These are phyloP conservation scores for Trametes cubensis DNA, from an alignment of 768 basidiomycete species.

Conservation along the genomic window DNA sequence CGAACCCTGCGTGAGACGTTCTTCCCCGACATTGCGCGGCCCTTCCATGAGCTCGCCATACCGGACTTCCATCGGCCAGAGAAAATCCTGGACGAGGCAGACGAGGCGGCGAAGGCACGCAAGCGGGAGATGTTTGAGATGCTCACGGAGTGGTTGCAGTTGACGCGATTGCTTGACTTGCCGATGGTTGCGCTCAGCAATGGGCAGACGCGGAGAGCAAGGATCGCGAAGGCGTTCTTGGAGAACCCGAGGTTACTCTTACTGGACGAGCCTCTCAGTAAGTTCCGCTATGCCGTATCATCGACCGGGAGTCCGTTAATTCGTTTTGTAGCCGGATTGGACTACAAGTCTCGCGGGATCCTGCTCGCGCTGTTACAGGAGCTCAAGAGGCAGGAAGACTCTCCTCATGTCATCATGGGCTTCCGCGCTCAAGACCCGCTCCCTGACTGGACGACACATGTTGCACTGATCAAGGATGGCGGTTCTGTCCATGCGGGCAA, in stretches of 20 bases:
- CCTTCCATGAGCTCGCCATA: slow-evolving; percentile 30
- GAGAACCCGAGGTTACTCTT: slow-evolving; percentile 72
- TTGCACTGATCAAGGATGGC: slow-evolving; percentile 53
- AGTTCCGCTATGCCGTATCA: slow-evolving; percentile 31
- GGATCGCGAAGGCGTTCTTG: slow-evolving; percentile 79
- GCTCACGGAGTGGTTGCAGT: slow-evolving; percentile 57
- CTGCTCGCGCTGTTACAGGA: slow-evolving; percentile 64
- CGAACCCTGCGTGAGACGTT: slow-evolving; percentile 75
- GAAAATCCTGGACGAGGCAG: slow-evolving; percentile 13
- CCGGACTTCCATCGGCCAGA: slow-evolving; percentile 30
- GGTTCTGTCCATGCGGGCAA: slow-evolving; percentile 54
- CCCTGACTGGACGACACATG: slow-evolving; percentile 72
- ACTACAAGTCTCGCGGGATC: slow-evolving; percentile 57
- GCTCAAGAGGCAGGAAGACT: slow-evolving; percentile 27
- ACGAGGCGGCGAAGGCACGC: slow-evolving; percentile 29
- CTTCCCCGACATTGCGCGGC: slow-evolving; percentile 47
- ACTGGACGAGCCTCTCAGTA: slow-evolving; percentile 92
- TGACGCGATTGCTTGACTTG: slow-evolving; percentile 71
- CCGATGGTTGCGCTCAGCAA: slow-evolving; percentile 87
- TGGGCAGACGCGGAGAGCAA: slow-evolving; percentile 86
- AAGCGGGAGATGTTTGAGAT: slow-evolving; percentile 48
- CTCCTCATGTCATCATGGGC: slow-evolving; percentile 67
- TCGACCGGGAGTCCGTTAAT: background rate
- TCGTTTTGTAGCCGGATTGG: slow-evolving; percentile 69
- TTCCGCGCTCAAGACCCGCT: slow-evolving; percentile 71